Evolutionary conservation across 306 rosid genomes (phyloP), one percentile per base, ranked within the genome.

Genomic region (Cicer yamashitae): DNA sequence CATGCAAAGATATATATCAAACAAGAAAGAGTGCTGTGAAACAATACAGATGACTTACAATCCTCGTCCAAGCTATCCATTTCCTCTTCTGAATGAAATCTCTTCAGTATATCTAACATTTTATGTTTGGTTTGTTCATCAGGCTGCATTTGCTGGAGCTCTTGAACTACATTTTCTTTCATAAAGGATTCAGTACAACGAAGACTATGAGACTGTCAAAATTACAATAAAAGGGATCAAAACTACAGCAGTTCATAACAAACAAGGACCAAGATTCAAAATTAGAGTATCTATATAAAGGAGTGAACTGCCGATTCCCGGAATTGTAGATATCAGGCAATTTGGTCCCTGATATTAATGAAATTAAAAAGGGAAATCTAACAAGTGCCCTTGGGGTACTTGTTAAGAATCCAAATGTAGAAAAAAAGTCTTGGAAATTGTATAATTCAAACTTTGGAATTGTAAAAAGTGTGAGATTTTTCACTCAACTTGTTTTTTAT

Each of bases 181-280:
- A 94, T 91, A 83, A 94, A 94, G 66, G 96, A 94, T 80, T 94
- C 96, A 5, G 96, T 94, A 18, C 98, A 94, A 7, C 88, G 88
- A 64, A 85, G 79, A 74, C 91, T 89, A 81, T 91, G 97, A 30
- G 96, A 89, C 98, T 91, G 87, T 72, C 64, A 68, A 71, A 50
- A 76, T 59, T 9, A 69, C 52, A 70, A 62, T 25, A 58, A 58
- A n/a, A 69, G 61, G 48, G 48, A 60, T 68, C 57, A 74, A 78
- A 37, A 62, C 30, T 15, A 70, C 17, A 9, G 61, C 34, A 67
- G 13, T 76, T 59, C 25, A 44, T 43, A 44, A 37, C 58, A 56
- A 54, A 53, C 47, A 77, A 68, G 37, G 64, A 15, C 39, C 14
- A 70, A 66, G 30, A 71, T 17, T 44, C 37, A 13, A 18, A 18